Percentiles rank a stretch among this genome's conserved stretches.
These are phyloP conservation scores for Nannizziopsis barbatae DNA, from an alignment of 2,329 filamentous ascomycete genomes.

Conservation along the genomic window DNA sequence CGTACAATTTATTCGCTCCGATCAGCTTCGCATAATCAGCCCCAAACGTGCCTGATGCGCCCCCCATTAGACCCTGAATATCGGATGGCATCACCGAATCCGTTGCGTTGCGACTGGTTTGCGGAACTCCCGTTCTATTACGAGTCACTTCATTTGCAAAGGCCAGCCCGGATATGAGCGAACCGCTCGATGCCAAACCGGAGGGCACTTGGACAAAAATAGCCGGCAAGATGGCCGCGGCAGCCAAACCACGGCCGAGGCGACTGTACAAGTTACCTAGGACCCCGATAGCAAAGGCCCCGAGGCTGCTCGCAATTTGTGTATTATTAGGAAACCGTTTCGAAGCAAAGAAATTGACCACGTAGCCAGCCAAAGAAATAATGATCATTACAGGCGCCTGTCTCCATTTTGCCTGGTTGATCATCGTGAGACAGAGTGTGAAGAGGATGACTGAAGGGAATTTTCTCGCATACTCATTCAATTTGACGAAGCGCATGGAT, in stretches of 20 bases:
- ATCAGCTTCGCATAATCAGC: conserved; percentile 15
- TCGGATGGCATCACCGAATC: conserved; percentile 6
- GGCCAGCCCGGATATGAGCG: conserved; percentile 45
- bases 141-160: conserved; percentile 45
- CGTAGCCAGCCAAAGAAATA: conserved; percentile 63
- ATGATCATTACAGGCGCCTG: conserved; percentile 65
- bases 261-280: conserved; percentile 70
- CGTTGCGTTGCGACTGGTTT: neutral
- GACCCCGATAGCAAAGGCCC: conserved; percentile 64
- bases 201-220: conserved; percentile 62
- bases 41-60: neutral
- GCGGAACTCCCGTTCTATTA: conserved; percentile 20
- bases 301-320: conserved; percentile 66
- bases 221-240: conserved; percentile 72
- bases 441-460: conserved; percentile 67
- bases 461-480: conserved; percentile 39
- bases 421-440: conserved; percentile 60
- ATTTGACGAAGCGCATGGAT: conserved; percentile 24
- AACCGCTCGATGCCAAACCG: conserved; percentile 48
- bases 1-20: conserved; percentile 26
- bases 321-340: conserved; percentile 56
- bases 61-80: conserved; percentile 11
- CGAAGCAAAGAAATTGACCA: conserved; percentile 62
- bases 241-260: conserved; percentile 62
- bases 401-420: conserved; percentile 72